phyloP scores from a whole-genome alignment of 192 early-diverging fungal species.

The Phlyctochytrium arcticum region DNA sequence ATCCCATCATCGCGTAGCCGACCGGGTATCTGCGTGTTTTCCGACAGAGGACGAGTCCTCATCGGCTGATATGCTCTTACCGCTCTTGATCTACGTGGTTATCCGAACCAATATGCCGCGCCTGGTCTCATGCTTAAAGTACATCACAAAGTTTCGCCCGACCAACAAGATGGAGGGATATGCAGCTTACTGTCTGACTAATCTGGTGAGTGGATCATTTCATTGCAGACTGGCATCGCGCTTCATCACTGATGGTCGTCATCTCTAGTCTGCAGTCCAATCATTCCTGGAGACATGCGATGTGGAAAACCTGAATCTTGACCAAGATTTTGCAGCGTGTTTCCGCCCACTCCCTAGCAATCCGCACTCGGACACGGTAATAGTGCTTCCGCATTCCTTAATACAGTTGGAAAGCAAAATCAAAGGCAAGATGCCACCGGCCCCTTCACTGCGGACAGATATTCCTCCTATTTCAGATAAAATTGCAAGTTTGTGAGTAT shows the following conservation, averaged over 20 bases:
- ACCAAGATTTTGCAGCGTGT: neutral
- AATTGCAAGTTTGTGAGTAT: neutral
- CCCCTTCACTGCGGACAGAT: neutral
- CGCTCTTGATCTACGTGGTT: slow-evolving; percentile 22
- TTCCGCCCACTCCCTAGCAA: neutral
- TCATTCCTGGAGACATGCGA: slow-evolving; percentile 20
- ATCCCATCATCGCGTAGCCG: slow-evolving; percentile 10
- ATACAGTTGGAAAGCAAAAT: no score
- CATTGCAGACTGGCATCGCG: no score
- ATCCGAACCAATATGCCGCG: slow-evolving; percentile 26
- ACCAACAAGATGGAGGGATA: neutral
- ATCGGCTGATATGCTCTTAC: slow-evolving; percentile 20
- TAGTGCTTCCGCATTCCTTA: slow-evolving; percentile 9
- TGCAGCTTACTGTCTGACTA: slow-evolving; percentile 18
- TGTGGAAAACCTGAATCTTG: neutral
- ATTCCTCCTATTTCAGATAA: neutral
- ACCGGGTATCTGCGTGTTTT: slow-evolving; percentile 1
- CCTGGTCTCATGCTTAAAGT: slow-evolving; percentile 14
- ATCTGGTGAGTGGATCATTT: slow-evolving; percentile 25
- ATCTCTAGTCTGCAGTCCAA: slow-evolving; percentile 11
- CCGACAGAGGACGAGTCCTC: neutral
- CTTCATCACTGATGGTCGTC: no score
- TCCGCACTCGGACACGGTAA: neutral
- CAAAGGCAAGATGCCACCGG: neutral
- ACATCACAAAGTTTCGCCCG: slow-evolving; percentile 3